These are phyloP conservation scores for Phlegmacium glaucopus DNA, from an alignment of 768 basidiomycete species.

Conservation along the genomic window DNA sequence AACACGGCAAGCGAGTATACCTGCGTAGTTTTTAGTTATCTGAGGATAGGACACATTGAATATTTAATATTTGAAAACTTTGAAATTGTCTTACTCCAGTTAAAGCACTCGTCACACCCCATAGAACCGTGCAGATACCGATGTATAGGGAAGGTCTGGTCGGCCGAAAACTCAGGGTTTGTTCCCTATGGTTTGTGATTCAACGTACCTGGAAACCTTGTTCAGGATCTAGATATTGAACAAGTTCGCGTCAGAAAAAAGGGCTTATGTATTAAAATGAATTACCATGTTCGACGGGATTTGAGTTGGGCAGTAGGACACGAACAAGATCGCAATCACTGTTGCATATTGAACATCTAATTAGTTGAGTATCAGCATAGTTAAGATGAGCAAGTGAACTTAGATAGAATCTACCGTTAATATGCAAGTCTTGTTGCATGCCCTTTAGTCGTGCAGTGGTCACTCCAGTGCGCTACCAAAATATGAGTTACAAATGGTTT, in stretches of 20 bases:
- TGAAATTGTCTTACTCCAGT: slow-evolving; percentile 46
- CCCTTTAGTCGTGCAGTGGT: slow-evolving; percentile 49
- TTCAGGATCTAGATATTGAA: slow-evolving; percentile 43
- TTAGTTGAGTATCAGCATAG: neutral
- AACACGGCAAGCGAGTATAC: slow-evolving; percentile 53
- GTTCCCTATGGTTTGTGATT: neutral
- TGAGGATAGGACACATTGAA: slow-evolving; percentile 15
- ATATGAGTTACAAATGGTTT: neutral
- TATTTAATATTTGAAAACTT: neutral
- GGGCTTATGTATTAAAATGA: neutral
- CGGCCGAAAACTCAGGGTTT: neutral
- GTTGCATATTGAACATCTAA: slow-evolving; percentile 27
- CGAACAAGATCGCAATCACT: slow-evolving; percentile 27
- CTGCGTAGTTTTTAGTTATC: slow-evolving; percentile 52
- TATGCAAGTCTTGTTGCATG: slow-evolving; percentile 43
- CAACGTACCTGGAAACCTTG: slow-evolving; percentile 42
- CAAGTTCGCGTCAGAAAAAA: neutral
- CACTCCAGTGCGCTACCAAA: slow-evolving; percentile 44
- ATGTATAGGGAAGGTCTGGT: slow-evolving; percentile 61
- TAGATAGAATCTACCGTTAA: slow-evolving; percentile 32
- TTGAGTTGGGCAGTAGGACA: slow-evolving; percentile 59
- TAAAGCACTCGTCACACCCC: slow-evolving; percentile 61
- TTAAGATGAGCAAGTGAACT: neutral
- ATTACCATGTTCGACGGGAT: slow-evolving; percentile 65
- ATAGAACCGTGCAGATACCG: slow-evolving; percentile 52